Conservation (phyloP, 1,284 basidiomycete genomes). For the Gymnopus androsaceus region DNA sequence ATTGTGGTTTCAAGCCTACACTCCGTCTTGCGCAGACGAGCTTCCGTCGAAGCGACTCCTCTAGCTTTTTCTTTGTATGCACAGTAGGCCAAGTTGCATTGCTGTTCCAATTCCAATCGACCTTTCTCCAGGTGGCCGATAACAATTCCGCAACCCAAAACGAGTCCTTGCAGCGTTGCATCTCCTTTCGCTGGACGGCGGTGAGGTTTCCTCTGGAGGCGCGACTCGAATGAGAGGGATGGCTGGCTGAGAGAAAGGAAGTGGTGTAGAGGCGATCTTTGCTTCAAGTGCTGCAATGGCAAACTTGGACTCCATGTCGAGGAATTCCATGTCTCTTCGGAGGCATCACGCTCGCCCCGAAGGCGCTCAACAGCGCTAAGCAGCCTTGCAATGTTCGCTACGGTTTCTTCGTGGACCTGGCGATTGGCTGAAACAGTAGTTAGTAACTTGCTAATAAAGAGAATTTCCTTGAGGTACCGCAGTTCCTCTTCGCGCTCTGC, state of each 20-base stretch:
- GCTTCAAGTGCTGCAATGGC: conserved; percentile 61
- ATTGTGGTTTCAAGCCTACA: conserved; percentile 34
- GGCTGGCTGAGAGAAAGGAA: neutral
- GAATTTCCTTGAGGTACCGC: conserved; percentile 34
- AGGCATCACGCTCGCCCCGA: conserved; percentile 70
- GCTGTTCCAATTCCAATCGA: neutral
- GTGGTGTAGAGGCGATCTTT: conserved; percentile 35
- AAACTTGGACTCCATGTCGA: conserved; percentile 71
- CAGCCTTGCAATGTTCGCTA: conserved; percentile 53
- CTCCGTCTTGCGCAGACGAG: conserved; percentile 30
- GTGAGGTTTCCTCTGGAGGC: neutral
- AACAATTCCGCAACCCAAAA: conserved; percentile 35
- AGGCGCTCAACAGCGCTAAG: conserved; percentile 66
- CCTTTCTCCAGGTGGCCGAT: conserved; percentile 37
- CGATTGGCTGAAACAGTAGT: neutral
- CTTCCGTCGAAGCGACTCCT: conserved; percentile 18
- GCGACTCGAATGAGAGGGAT: neutral
- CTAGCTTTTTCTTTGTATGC: conserved; percentile 21
- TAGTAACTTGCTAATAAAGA: neutral
- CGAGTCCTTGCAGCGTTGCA: conserved; percentile 34
- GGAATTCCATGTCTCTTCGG: conserved; percentile 68
- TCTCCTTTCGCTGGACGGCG: conserved; percentile 27
- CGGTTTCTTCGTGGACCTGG: conserved; percentile 32
- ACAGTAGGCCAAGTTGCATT: neutral
- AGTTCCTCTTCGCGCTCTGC: conserved; percentile 62